Base-by-base conservation (phyloP, 192 early-diverging fungal genomes). In the Mortierella claussenii region DNA sequence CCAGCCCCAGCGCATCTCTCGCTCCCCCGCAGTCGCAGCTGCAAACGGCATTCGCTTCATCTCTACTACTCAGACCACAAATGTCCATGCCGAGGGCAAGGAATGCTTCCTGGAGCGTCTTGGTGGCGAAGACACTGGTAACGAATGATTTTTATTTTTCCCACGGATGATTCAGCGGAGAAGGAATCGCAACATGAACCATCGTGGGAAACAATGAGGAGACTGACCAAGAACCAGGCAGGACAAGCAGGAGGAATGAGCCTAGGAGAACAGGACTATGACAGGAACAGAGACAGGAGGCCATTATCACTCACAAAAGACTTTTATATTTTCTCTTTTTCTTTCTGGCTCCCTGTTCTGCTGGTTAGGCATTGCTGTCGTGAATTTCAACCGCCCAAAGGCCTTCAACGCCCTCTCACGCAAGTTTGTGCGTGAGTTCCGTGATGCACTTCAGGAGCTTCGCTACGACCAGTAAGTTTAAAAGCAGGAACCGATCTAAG, bases 401-500 rank as follows among this genome's bases (percentile, higher is more conserved):
- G 88, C 93, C 17, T 93, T 88, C 75, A 98, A 98, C 78, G 97
- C 97, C 10, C 76, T 98, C n/a, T 96, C 95, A 2, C 80, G 86
- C 26, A 87, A 85, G 42, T 80, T 98, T 24, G 82, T 98, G 30
- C 49, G 55, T 3, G 82, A 95, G 60, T 91, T 98, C 76, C 79
- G 87, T 32, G 61, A 69, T 12, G 86, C 89, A 4, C 73, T 98
- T 1, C 78, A 87, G 28, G 69, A 81, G 51, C 71, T 93, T 42
- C 83, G 86, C 60, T 92, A 85, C 73, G 88, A 88, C 66, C 80
- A 79, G 85, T 89, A 86, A 46, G 83, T 62, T 11, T 0, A 17
- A 43, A 12, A 15, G n/a, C 21, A n/a, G n/a, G n/a, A n/a, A n/a
- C n/a, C n/a, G n/a, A n/a, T n/a, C n/a, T n/a, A n/a, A n/a, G n/a